Evolutionary conservation across 495 filamentous ascomycete species (phyloP).

Genomic region (Lepraria neglecta): DNA sequence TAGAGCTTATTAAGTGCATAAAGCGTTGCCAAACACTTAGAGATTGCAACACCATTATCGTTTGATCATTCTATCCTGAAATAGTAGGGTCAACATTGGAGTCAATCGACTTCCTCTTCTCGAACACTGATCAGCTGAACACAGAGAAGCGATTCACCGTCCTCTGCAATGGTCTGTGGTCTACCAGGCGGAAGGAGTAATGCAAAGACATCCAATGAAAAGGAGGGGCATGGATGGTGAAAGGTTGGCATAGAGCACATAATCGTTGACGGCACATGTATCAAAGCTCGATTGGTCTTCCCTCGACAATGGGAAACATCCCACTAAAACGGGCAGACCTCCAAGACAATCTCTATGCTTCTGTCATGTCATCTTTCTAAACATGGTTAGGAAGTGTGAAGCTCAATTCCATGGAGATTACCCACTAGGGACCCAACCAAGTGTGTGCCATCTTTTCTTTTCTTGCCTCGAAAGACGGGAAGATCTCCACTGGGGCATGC

Average conservation of each 20-base stretch:
- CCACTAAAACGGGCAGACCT: not conserved
- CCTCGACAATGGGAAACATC: not conserved
- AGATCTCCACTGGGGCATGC: conserved; percentile 15
- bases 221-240: not conserved
- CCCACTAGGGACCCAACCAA: not conserved
- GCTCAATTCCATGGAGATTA: not conserved
- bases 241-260: not conserved
- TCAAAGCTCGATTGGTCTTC: not conserved
- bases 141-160: conserved; percentile 3
- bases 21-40: conserved; percentile 4
- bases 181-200: conserved; percentile 7
- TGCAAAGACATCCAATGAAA: not conserved
- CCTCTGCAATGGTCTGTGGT: conserved; percentile 11
- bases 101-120: conserved; percentile 29
- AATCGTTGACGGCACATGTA: not conserved
- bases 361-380: not conserved
- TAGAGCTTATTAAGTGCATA: no score
- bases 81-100: conserved; percentile 31
- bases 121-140: conserved; percentile 6
- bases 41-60: conserved; percentile 35
- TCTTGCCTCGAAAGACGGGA: conserved; percentile 6
- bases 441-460: not conserved
- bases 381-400: not conserved
- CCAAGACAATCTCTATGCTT: no score
- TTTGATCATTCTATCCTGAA: conserved; percentile 34